Evolutionary conservation across 306 rosid genomes (phyloP).

Genomic region (Sicyos baderoa): DNA sequence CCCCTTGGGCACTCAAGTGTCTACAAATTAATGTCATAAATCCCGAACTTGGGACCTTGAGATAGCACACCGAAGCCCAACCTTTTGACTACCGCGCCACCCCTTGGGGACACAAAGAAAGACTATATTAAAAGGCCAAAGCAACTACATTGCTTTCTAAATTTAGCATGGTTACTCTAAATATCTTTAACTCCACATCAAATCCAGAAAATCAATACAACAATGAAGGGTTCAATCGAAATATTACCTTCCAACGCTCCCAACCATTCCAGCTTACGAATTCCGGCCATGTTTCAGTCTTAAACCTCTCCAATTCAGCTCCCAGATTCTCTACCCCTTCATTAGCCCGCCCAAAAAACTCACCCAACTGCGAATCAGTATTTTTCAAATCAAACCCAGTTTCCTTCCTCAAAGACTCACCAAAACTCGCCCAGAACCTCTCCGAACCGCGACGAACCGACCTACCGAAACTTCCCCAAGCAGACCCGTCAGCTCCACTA

Average conservation of each 20-base stretch:
- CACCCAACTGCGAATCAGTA: conserved; percentile 37
- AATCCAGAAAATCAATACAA: background rate
- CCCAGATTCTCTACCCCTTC: conserved; percentile 30
- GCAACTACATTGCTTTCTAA: background rate
- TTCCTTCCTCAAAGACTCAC: conserved; percentile 60
- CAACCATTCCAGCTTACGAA: conserved; percentile 66
- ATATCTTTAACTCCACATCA: background rate
- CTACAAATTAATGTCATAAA: too few species aligned
- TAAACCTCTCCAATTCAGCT: conserved; percentile 44
- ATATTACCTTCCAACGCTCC: conserved; percentile 78
- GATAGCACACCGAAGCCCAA: too few species aligned
- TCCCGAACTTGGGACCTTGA: too few species aligned
- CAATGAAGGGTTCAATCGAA: conserved; percentile 12
- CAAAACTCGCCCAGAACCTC: conserved; percentile 55
- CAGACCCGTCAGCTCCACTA: conserved; percentile 41
- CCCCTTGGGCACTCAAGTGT: too few species aligned
- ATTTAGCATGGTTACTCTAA: background rate
- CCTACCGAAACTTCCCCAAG: conserved; percentile 39
- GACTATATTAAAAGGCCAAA: background rate
- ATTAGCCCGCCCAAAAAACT: conserved; percentile 31
- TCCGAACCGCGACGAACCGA: conserved; percentile 55
- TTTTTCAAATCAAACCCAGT: conserved; percentile 60
- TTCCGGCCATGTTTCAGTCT: conserved; percentile 35
- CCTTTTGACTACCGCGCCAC: too few species aligned
- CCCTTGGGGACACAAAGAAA: too few species aligned